These are phyloP conservation scores for Melampsora medusae DNA, from an alignment of 1,284 basidiomycete genomes.

Conservation along the genomic window DNA sequence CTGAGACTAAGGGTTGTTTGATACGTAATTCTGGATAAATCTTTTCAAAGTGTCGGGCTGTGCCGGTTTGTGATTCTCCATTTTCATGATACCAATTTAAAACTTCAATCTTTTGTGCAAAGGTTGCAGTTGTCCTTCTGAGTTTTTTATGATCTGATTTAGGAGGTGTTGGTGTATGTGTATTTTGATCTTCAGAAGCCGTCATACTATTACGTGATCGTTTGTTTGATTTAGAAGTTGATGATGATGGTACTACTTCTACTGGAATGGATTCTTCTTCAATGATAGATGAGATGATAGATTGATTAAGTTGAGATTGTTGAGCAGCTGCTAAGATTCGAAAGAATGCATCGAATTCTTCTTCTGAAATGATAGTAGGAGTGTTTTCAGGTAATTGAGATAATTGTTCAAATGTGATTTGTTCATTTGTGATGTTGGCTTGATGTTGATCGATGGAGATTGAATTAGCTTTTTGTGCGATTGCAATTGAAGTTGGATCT, in stretches of 20 bases:
- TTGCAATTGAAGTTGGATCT: neutral
- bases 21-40: conserved; percentile 32
- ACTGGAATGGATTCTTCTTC: neutral
- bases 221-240: neutral
- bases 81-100: conserved; percentile 32
- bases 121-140: conserved; percentile 12
- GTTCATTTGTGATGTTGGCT: neutral
- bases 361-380: neutral
- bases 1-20: conserved; percentile 36
- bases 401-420: neutral
- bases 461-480: no score
- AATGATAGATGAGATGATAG: neutral
- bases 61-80: conserved; percentile 27
- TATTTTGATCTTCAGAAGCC: no score
- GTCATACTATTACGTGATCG: neutral
- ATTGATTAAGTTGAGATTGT: neutral
- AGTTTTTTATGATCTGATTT: conserved; percentile 5
- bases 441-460: neutral
- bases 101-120: conserved; percentile 37
- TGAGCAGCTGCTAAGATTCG: neutral
- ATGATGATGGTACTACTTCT: neutral
- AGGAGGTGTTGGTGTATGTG: neutral
- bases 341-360: conserved; percentile 1
- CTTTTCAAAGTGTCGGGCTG: conserved; percentile 32
- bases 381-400: conserved; percentile 2